A percentile compares a stretch with the other conserved stretches of the same genome.
Evolutionary conservation across 352 stramenopile species (phyloP).

Genomic region (Halophytophthora batemanensis): DNA sequence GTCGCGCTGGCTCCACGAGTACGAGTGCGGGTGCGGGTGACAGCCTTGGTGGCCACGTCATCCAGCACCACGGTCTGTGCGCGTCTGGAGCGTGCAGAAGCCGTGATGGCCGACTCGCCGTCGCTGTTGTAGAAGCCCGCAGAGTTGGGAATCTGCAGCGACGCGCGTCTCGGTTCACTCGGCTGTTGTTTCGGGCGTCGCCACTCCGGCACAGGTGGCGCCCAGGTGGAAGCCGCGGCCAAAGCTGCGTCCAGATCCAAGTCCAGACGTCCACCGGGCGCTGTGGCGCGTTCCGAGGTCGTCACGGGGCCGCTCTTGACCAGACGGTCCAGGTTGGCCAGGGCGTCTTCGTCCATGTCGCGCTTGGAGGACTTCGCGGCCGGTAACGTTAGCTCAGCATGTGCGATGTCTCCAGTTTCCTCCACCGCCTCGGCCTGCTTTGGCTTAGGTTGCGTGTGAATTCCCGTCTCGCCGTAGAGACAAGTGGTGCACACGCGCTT

Average conservation of each 20-base stretch:
- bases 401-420: background rate
- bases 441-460: constrained; percentile 16
- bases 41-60: constrained; percentile 17
- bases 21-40: constrained; percentile 14
- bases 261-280: constrained; percentile 20
- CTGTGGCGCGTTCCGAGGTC: constrained; percentile 1
- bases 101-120: constrained; percentile 15
- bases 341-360: background rate
- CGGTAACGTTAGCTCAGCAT: too few species aligned
- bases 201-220: background rate
- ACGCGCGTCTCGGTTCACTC: constrained; percentile 12
- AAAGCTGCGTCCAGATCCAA: constrained; percentile 26
- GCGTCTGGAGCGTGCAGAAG: constrained; percentile 27
- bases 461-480: constrained; percentile 45
- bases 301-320: background rate
- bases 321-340: too few species aligned
- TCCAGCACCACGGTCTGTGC: constrained; percentile 42
- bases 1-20: constrained; percentile 7
- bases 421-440: constrained; percentile 5
- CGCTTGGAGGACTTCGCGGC: background rate
- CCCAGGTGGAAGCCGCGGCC: constrained; percentile 4
- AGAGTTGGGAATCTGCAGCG: background rate
- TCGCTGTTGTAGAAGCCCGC: constrained; percentile 8
- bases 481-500: constrained; percentile 66
- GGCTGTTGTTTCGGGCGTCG: constrained; percentile 3